Conservation (phyloP, 352 stramenopile genomes). For the Thalassiosira livingstoniorum region DNA sequence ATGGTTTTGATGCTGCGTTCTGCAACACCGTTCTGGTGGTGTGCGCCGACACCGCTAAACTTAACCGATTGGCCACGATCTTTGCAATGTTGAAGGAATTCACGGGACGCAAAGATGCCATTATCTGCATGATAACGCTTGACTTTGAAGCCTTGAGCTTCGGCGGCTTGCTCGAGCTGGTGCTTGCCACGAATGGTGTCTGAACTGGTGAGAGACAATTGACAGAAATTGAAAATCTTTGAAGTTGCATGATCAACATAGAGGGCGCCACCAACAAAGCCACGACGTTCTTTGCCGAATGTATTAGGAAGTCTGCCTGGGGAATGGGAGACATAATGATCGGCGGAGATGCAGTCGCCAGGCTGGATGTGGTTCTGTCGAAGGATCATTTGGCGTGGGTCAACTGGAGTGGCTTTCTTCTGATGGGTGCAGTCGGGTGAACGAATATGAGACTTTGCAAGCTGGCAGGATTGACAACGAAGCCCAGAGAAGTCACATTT, state of each 20-base stretch:
- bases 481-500: neutral
- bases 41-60: constrained; percentile 12
- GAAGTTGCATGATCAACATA: constrained; percentile 2
- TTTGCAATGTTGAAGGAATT: constrained; percentile 1
- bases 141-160: neutral
- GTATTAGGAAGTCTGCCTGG: constrained; percentile 21
- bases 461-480: neutral
- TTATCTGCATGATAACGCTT: constrained; percentile 8
- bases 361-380: neutral
- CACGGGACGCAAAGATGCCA: constrained; percentile 5
- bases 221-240: neutral
- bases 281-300: constrained; percentile 32
- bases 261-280: constrained; percentile 26
- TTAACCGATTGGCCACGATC: neutral
- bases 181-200: neutral
- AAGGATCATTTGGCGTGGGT: neutral
- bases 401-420: too few relatives aligned
- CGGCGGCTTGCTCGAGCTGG: neutral
- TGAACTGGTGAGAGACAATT: neutral
- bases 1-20: constrained; percentile 46
- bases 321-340: constrained; percentile 23
- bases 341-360: constrained; percentile 4
- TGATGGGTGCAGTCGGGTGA: neutral
- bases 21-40: constrained; percentile 26
- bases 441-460: neutral